phyloP scores from a whole-genome alignment of 2,329 filamentous ascomycete genomes.

The Septoria linicola region DNA sequence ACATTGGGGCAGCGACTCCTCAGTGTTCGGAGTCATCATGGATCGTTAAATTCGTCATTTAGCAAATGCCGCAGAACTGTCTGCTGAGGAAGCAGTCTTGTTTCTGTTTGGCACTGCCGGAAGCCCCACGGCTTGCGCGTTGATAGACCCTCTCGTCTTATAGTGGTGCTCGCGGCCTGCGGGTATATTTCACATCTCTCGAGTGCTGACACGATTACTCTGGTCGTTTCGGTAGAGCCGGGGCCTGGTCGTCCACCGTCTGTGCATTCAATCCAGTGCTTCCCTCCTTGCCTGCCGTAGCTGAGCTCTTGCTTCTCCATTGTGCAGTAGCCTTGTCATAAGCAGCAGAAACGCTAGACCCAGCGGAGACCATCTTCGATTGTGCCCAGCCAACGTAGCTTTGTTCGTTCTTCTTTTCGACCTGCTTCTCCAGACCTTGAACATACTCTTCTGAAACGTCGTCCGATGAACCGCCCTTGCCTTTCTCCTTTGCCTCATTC shows the following conservation, averaged over 20 bases:
- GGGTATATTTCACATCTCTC: too few species aligned
- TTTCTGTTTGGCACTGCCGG: too few species aligned
- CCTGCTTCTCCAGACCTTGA: constrained; percentile 42
- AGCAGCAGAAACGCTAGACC: constrained; percentile 29
- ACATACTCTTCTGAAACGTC: constrained; percentile 37
- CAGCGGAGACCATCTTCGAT: constrained; percentile 41
- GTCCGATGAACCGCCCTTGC: constrained; percentile 33
- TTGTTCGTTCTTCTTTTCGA: constrained; percentile 47
- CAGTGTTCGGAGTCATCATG: too few species aligned
- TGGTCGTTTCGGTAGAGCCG: constrained; percentile 10
- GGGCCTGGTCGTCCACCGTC: constrained; percentile 4
- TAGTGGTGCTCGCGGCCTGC: too few species aligned
- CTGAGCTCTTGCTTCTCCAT: constrained; percentile 13
- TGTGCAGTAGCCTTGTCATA: constrained; percentile 25
- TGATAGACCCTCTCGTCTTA: too few species aligned
- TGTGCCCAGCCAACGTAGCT: constrained; percentile 46
- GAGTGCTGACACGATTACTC: too few species aligned
- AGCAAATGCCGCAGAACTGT: too few species aligned
- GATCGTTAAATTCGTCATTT: too few species aligned
- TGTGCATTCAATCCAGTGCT: neutral
- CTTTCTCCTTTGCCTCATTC: constrained; percentile 31
- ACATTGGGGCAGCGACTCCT: too few species aligned
- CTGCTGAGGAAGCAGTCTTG: too few species aligned
- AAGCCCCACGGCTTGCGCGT: too few species aligned
- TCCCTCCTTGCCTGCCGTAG: neutral